phyloP scores from a whole-genome alignment of 768 basidiomycete species.

The Collybia sordida region DNA sequence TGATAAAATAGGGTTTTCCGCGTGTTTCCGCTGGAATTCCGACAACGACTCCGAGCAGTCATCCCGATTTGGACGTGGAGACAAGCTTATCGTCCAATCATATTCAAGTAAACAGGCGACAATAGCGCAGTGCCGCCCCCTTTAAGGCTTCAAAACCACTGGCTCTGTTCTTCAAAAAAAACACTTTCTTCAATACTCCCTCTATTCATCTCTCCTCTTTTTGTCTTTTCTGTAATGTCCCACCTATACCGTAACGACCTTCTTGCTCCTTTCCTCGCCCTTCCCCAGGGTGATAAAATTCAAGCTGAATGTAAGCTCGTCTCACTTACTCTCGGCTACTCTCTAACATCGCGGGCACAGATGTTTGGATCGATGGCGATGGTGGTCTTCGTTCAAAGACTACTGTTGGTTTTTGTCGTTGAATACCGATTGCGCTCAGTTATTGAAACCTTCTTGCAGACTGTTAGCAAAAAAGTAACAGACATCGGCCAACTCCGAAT shows the following conservation, averaged over 20 bases:
- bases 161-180: conserved; percentile 16
- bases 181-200: conserved; percentile 7
- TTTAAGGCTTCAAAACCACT: conserved; percentile 18
- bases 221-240: conserved; percentile 20
- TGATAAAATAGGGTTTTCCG: conserved; percentile 16
- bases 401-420: conserved; percentile 56
- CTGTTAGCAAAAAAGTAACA: conserved; percentile 81
- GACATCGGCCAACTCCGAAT: conserved; percentile 90
- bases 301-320: conserved; percentile 85
- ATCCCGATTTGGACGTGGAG: conserved; percentile 8
- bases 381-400: conserved; percentile 95
- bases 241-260: conserved; percentile 74
- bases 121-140: conserved; percentile 20
- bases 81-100: conserved; percentile 48
- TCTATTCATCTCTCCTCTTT: conserved; percentile 3
- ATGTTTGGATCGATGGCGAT: conserved; percentile 98
- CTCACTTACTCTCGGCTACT: conserved; percentile 6
- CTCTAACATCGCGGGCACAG: conserved; percentile 39
- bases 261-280: conserved; percentile 84
- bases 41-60: too few relatives aligned
- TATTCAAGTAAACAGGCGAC: conserved; percentile 21
- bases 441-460: conserved; percentile 44
- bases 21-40: conserved; percentile 13
- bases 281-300: conserved; percentile 88
- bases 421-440: conserved; percentile 2